Evolutionary conservation across 441 rosid genomes (phyloP), one percentile per base, ranked within the genome.

Genomic region (Dalechampia spathulata): DNA sequence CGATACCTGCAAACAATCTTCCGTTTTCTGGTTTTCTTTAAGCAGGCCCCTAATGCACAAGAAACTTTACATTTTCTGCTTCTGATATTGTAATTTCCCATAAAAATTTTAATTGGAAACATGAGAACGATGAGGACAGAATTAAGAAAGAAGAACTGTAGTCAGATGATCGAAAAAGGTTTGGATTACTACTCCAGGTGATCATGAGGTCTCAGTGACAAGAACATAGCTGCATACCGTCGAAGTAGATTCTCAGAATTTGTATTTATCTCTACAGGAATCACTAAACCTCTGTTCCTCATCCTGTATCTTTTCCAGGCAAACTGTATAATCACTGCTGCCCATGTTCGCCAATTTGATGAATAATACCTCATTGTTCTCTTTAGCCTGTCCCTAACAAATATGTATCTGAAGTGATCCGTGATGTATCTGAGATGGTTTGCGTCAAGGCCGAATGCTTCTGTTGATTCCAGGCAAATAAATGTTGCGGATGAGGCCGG

Each of bases 201-300:
- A 52, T 85, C 93, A 51, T 85, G 89, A 38, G 93, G 93, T 60
- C 85, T 75, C n/a, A 85, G 52, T 20, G 93, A 80, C 93, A 85
- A 63, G 70, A 85, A 85, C 85, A 85, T 71, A 1, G 88, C 88
- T 43, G 92, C 92, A 59, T 80, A 85, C 57, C 70, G 82, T 10
- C 72, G 67, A 40, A 85, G 73, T 59, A 72, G 46, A 10, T 74
- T 71, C 4, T 78, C 80, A 5, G 54, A 43, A 17, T 69, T 58
- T 16, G 68, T 76, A 9, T 62, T 71, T 3, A 42, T 49, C 32
- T 9, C 12, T 6, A 55, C 72, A 67, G 70, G 61, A 58, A 41
- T 55, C 71, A 76, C 63, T 0, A 74, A 73, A 42, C 74, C 78
- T 56, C 78, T 57, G 4, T 75, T 74, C 79, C 81, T 78, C 59